Evolutionary conservation across 2,329 filamentous ascomycete species (phyloP), one percentile per base, ranked within the genome.

Genomic region (Fusarium penzigii): DNA sequence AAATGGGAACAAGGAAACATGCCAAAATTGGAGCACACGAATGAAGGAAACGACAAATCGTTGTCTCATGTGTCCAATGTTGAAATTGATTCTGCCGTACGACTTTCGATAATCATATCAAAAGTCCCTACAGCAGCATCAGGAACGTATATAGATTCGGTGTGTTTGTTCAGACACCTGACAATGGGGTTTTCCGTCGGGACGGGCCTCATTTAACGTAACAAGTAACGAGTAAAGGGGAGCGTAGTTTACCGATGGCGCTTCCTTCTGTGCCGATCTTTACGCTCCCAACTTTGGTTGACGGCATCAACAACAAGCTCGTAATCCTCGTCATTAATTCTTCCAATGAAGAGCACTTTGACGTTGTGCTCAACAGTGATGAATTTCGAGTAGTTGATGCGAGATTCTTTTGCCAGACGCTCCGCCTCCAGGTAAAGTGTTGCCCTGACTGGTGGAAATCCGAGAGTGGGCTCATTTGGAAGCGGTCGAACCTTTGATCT

Each of bases 351-450:
- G 58, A 78, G 73, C n/a, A 84, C 79, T 42, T 73, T 76, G 58
- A 78, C 70, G 59, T 85, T 85, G 67, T 84, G 82, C 64, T 84
- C 80, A 25, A 85, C 72, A 3, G 79, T 81, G 29, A 76, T 72
- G 6, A 80, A 68, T 56, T 84, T 84, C 6, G 79, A 77, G 64
- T 84, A 84, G 66, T 84, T 83, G 57, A 83, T 74, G 6, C 82
- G 76, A 12, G 82, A 85, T 54, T 79, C 75, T 29, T 58, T 71
- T 11, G 71, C 70, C 7, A 84, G 70, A 48, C 67, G 74, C 53
- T 84, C 79, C 32, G 70, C 72, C 13, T 70, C 65, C 5, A 71
- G 67, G 17, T 65, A 69, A 17, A 83, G 73, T 1, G 72, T 65
- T 40, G 81, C 71, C 29, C 68, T 68, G 36, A 83, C 72, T 0